Evolutionary conservation across 1,284 basidiomycete species (phyloP), one percentile per base, ranked within the genome.

Genomic region (Ganoderma multipileum): DNA sequence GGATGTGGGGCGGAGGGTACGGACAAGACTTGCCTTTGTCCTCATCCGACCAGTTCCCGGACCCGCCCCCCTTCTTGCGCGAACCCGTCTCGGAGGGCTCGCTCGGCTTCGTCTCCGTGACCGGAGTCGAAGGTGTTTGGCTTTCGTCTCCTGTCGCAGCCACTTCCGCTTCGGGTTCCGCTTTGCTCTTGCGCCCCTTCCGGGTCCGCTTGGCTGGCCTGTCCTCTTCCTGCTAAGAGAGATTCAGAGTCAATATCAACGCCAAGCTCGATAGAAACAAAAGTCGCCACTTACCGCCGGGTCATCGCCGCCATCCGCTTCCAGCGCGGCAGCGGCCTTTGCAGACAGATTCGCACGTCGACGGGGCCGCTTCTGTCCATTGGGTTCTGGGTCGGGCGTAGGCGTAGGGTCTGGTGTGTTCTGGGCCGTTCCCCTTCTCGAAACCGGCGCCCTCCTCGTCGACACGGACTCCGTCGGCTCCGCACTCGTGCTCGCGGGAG

Each of bases 321-420:
- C 77, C 36, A 70, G 61, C 3, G 74, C 65, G 57, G 72, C 77
- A 3, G 64, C 70, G 44, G 82, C 81, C 38, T 72, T 73, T 3
- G 73, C 71, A 2, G 77, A 71, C 18, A 68, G 73, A 23, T 71
- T 82, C 79, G 67, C 76, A 73, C 68, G 76, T 74, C 71, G 81
- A 72, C 63, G 82, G 78, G 70, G 82, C 38, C 79, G 73, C 79
- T 82, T 76, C 64, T 80, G 75, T 71, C 91, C 90, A 28, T 26
- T 60, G 39, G 87, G 87, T 70, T 93, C 91, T 6, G 91, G 91
- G 65, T 77, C 78, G 1, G 79, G 79, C 20, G 91, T 91, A 4
- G 90, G 89, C 0, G 89, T 91, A 20, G 82, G 78, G 54, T 72
- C 75, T 0, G 86, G 83, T 1, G 85, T 86, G 57, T 79, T 81